These are phyloP conservation scores for Paecilomyces fulvus DNA, from an alignment of 2,329 filamentous ascomycete species.

Conservation along the genomic window DNA sequence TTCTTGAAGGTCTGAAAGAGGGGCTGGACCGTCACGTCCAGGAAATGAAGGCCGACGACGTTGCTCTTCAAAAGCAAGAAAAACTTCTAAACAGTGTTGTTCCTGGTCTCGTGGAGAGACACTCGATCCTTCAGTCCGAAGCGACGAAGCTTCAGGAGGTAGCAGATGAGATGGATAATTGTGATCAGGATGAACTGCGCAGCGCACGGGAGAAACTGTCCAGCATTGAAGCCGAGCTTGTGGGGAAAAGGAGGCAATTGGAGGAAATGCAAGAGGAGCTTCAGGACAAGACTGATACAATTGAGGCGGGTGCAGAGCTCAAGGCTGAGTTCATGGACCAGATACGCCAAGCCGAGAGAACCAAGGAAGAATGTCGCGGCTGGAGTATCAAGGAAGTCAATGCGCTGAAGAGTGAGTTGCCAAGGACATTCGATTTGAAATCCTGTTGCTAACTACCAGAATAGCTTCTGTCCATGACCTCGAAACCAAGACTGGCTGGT, in stretches of 20 bases:
- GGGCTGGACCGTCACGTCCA: slow-evolving; percentile 67
- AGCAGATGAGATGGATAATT: slow-evolving; percentile 53
- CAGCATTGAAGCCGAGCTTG: slow-evolving; percentile 58
- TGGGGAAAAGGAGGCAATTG: slow-evolving; percentile 59
- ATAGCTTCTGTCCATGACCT: slow-evolving; percentile 32
- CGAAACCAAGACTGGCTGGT: slow-evolving; percentile 38
- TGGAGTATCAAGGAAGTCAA: slow-evolving; percentile 79
- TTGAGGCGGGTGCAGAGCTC: slow-evolving; percentile 54
- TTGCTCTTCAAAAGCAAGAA: slow-evolving; percentile 59
- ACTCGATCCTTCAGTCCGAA: slow-evolving; percentile 55
- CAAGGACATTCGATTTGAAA: neutral
- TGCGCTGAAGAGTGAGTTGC: slow-evolving; percentile 59
- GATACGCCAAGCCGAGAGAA: slow-evolving; percentile 72
- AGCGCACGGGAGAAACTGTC: slow-evolving; percentile 61
- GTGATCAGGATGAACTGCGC: slow-evolving; percentile 71
- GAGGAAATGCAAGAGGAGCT: slow-evolving; percentile 59
- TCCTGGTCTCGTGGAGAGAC: slow-evolving; percentile 54
- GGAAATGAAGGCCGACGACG: slow-evolving; percentile 68
- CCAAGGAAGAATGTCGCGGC: slow-evolving; percentile 80
- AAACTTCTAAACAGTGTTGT: slow-evolving; percentile 58
- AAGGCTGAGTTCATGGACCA: slow-evolving; percentile 64
- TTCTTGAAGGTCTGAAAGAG: slow-evolving; percentile 72
- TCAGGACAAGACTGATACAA: slow-evolving; percentile 55
- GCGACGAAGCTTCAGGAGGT: slow-evolving; percentile 59
- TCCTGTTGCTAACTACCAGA: slow-evolving; percentile 2